Conservation (phyloP, 345 rosid species). For the Lagerstroemia speciosa region DNA sequence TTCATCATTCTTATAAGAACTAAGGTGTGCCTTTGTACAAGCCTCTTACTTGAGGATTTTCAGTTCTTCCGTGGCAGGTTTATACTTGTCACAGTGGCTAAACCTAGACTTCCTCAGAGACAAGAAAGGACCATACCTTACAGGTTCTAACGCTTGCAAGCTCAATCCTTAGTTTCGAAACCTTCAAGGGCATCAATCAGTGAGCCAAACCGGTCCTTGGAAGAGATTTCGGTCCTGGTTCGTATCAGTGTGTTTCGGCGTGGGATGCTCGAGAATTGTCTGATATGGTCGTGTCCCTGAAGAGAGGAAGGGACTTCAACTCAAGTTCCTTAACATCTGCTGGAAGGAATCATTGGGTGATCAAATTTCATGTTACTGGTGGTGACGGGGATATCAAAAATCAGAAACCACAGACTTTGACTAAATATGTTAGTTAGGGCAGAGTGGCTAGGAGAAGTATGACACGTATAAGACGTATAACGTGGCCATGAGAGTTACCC, state of each 20-base stretch:
- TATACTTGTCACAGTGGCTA: background rate
- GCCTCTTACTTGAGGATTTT: background rate
- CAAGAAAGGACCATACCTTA: background rate
- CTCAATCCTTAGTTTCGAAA: background rate
- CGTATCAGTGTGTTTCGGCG: background rate
- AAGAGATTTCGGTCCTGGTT: background rate
- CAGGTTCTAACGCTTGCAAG: background rate
- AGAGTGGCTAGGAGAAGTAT: no score
- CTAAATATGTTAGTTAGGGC: no score
- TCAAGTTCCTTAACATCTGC: background rate
- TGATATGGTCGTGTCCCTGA: background rate
- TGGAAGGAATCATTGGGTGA: background rate
- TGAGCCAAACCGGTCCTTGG: background rate
- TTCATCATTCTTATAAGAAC: background rate
- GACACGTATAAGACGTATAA: no score
- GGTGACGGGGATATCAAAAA: background rate
- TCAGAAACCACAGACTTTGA: no score
- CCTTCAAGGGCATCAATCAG: background rate
- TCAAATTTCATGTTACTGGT: background rate
- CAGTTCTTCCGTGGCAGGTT: conserved; percentile 10
- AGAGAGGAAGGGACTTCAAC: background rate
- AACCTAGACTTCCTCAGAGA: background rate
- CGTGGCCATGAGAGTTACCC: no score
- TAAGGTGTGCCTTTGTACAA: background rate
- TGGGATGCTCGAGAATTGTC: background rate